A percentile compares a stretch with the other conserved stretches of the same genome.
These are phyloP conservation scores for Chlorella sp. DNA, from an alignment of 139 green algal genomes.

Conservation along the genomic window DNA sequence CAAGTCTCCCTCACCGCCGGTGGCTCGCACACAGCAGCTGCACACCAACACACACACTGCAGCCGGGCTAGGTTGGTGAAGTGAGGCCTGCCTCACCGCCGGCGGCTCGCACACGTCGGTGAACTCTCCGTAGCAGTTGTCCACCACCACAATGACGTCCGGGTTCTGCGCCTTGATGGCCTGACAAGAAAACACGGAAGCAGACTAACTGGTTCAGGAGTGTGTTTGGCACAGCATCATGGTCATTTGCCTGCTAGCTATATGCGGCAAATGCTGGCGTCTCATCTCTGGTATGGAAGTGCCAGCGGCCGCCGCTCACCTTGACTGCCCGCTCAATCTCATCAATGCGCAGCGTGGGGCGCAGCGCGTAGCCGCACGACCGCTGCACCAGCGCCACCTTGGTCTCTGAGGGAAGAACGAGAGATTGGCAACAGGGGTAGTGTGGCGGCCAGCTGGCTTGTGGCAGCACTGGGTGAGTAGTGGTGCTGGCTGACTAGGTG, in stretches of 20 bases:
- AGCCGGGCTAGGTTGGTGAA: too few species aligned
- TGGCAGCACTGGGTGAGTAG: too few species aligned
- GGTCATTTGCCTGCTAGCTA: too few species aligned
- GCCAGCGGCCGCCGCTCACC: too few species aligned
- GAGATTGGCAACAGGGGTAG: not conserved
- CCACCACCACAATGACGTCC: constrained; percentile 84
- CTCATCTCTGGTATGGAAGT: too few species aligned
- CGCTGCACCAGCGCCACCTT: constrained; percentile 91
- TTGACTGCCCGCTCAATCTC: constrained; percentile 75
- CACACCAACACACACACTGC: constrained; percentile 96
- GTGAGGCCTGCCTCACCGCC: constrained; percentile 41
- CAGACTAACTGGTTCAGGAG: too few species aligned
- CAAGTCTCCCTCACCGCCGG: constrained; percentile 56
- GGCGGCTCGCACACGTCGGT: constrained; percentile 88
- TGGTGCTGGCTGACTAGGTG: too few species aligned
- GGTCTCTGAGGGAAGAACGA: constrained; percentile 37
- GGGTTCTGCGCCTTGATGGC: constrained; percentile 73
- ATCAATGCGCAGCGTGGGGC: constrained; percentile 83
- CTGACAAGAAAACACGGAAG: too few species aligned
- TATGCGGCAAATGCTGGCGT: too few species aligned
- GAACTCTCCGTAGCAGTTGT: constrained; percentile 99
- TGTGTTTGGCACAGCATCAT: too few species aligned
- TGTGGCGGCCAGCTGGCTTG: too few species aligned
- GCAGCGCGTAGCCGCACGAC: constrained; percentile 94
- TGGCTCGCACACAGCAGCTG: constrained; percentile 95